Evolutionary conservation across 345 rosid genomes (phyloP).

Genomic region (Arabis hirsuta): DNA sequence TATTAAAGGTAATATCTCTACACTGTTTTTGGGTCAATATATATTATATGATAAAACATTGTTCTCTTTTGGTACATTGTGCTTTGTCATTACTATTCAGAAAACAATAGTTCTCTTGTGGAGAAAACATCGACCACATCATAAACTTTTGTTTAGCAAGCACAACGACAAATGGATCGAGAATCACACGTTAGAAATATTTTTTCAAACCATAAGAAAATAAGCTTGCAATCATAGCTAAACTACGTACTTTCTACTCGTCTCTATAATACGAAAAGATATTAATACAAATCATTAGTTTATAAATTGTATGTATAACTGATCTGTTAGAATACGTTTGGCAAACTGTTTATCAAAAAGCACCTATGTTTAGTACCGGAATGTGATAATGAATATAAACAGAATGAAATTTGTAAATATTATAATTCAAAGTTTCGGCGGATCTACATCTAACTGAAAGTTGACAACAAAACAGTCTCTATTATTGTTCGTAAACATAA

Average conservation of each 20-base stretch:
- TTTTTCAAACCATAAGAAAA: background rate
- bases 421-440: slow-evolving; percentile 19
- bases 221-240: too few relatives aligned
- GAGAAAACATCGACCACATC: background rate
- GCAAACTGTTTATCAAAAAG: background rate
- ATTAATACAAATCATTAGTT: too few relatives aligned
- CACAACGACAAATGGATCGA: background rate
- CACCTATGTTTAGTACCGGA: background rate
- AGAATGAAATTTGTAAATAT: slow-evolving; percentile 1
- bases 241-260: too few relatives aligned
- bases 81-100: background rate
- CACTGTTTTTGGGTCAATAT: slow-evolving; percentile 18
- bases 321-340: too few relatives aligned
- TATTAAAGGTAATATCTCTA: background rate
- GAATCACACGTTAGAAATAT: background rate
- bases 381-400: slow-evolving; percentile 12
- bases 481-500: background rate
- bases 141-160: background rate
- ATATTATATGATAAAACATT: background rate
- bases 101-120: background rate
- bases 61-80: background rate
- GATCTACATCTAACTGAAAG: slow-evolving; percentile 22
- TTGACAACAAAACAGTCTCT: slow-evolving; percentile 30
- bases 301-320: too few relatives aligned
- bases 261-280: too few relatives aligned